A percentile compares a stretch with the other conserved stretches of the same genome.
These are phyloP conservation scores for Boeremia lycopersici DNA, from an alignment of 2,329 filamentous ascomycete species.

Conservation along the genomic window DNA sequence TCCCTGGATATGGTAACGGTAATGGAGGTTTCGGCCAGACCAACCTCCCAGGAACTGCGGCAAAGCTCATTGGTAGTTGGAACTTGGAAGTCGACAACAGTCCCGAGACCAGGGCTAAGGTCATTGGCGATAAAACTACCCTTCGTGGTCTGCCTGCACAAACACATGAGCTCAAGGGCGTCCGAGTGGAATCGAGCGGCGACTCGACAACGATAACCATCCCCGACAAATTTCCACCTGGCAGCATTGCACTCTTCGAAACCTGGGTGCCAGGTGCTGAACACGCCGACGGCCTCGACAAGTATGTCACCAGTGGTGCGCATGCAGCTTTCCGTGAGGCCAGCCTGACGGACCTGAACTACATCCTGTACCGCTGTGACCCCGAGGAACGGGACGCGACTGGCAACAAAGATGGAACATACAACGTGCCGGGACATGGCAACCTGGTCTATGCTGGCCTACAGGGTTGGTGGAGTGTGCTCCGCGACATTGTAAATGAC, in stretches of 20 bases:
- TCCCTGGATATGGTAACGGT: slow-evolving; percentile 84
- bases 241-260: slow-evolving; percentile 93
- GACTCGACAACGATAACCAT: slow-evolving; percentile 81
- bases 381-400: slow-evolving; percentile 84
- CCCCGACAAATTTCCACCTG: slow-evolving; percentile 84
- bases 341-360: slow-evolving; percentile 84
- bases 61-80: slow-evolving; percentile 87
- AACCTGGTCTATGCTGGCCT: slow-evolving; percentile 91
- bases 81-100: slow-evolving; percentile 85
- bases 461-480: slow-evolving; percentile 97
- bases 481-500: slow-evolving; percentile 81
- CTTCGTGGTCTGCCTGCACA: slow-evolving; percentile 85
- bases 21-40: slow-evolving; percentile 82
- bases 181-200: slow-evolving; percentile 72
- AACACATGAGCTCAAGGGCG: slow-evolving; percentile 74
- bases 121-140: slow-evolving; percentile 70
- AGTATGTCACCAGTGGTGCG: slow-evolving; percentile 81
- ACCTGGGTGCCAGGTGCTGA: slow-evolving; percentile 93
- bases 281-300: slow-evolving; percentile 81
- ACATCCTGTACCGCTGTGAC: slow-evolving; percentile 88
- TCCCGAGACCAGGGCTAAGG: slow-evolving; percentile 68
- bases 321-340: slow-evolving; percentile 77
- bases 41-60: slow-evolving; percentile 81
- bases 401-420: slow-evolving; percentile 81
- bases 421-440: slow-evolving; percentile 82